These are phyloP conservation scores for Sophora flavescens DNA, from an alignment of 306 rosid species.

Conservation along the genomic window DNA sequence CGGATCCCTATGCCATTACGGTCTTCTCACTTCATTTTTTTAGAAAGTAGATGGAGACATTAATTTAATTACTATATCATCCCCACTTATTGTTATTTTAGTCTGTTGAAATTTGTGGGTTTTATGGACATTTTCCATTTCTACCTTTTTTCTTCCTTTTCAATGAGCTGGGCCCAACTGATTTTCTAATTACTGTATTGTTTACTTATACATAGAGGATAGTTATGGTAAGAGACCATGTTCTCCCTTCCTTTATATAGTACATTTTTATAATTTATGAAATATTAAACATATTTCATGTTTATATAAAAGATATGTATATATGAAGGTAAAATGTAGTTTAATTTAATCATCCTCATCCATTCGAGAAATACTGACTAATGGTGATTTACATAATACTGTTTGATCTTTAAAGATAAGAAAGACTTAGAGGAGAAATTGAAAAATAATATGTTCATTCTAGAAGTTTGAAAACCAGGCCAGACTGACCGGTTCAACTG, in stretches of 20 bases:
- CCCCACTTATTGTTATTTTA: constrained; percentile 35
- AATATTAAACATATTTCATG: constrained; percentile 5
- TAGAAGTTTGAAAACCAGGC: not conserved
- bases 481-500: not conserved
- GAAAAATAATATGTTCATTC: not conserved
- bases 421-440: not conserved
- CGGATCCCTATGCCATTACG: constrained; percentile 6
- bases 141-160: constrained; percentile 12
- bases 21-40: constrained; percentile 22
- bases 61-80: constrained; percentile 32
- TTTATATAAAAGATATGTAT: not conserved
- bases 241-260: constrained; percentile 8
- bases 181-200: constrained; percentile 5
- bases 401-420: not conserved
- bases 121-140: not conserved
- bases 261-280: constrained; percentile 27
- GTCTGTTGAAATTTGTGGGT: constrained; percentile 21
- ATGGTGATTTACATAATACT: not conserved
- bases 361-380: not conserved
- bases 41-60: constrained; percentile 29
- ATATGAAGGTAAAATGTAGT: not conserved
- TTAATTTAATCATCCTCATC: not conserved
- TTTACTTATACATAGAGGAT: constrained; percentile 25
- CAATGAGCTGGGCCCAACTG: constrained; percentile 21
- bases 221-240: constrained; percentile 22